Evolutionary conservation across 805 yeast species (phyloP).

Genomic region (Myxozyma vanderwaltii): DNA sequence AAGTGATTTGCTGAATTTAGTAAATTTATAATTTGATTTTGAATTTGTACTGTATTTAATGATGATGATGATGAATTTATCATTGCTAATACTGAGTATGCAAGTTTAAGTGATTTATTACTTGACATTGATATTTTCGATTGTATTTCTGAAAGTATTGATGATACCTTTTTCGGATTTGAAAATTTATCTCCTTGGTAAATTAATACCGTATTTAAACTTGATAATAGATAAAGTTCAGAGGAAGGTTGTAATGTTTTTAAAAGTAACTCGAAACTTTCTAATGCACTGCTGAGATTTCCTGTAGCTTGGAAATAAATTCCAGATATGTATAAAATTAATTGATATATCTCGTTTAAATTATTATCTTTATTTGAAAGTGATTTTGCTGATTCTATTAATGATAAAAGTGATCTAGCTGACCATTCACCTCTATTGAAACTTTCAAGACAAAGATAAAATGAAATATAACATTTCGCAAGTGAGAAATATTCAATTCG

Average conservation of each 20-base stretch:
- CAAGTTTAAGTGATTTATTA: conserved; percentile 14
- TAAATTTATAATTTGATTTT: conserved; percentile 11
- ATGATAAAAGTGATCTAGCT: not conserved
- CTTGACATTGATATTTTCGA: conserved; percentile 5
- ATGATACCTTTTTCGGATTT: conserved; percentile 5
- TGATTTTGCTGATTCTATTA: conserved; percentile 9
- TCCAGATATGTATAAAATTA: conserved; percentile 23
- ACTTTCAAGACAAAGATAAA: conserved; percentile 23
- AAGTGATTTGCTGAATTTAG: conserved; percentile 6
- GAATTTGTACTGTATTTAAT: not conserved
- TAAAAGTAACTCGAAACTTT: conserved; percentile 11
- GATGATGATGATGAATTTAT: not conserved
- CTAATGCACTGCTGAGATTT: conserved; percentile 19
- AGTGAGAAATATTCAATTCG: conserved; percentile 7
- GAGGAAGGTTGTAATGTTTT: not conserved
- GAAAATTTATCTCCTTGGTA: not conserved
- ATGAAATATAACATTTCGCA: not conserved
- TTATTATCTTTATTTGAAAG: not conserved
- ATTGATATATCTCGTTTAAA: conserved; percentile 12
- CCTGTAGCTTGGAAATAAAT: conserved; percentile 33
- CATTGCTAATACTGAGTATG: conserved; percentile 11
- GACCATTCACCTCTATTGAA: conserved; percentile 24
- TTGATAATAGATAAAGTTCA: conserved; percentile 20
- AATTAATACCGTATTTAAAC: not conserved
- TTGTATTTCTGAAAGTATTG: not conserved